These are phyloP conservation scores for Mollisia scopiformis DNA, from an alignment of 2,329 filamentous ascomycete genomes.

Conservation along the genomic window DNA sequence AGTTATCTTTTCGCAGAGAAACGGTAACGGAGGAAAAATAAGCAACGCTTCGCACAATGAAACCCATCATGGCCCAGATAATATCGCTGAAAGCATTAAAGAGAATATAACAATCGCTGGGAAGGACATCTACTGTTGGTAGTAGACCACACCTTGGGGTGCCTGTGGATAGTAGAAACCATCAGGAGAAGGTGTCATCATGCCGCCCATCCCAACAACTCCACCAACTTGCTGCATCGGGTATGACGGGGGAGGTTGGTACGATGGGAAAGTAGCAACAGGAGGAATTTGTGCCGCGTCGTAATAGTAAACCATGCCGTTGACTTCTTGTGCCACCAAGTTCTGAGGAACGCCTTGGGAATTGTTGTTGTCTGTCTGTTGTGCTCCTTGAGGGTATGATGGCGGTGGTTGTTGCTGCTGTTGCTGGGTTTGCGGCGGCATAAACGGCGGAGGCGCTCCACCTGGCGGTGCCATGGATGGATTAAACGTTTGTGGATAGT, in stretches of 20 bases:
- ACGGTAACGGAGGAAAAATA: conserved; percentile 22
- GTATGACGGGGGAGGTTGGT: conserved; percentile 56
- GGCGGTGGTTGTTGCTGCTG: no score
- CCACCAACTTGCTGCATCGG: conserved; percentile 53
- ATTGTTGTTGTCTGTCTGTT: conserved; percentile 37
- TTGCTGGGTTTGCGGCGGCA: conserved; percentile 34
- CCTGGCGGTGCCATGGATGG: conserved; percentile 46
- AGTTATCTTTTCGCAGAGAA: conserved; percentile 27
- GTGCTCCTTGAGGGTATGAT: conserved; percentile 24
- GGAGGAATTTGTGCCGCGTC: conserved; percentile 72
- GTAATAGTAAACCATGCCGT: conserved; percentile 96
- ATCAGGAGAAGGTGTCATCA: conserved; percentile 72
- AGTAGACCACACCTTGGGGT: conserved; percentile 60
- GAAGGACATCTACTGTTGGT: conserved; percentile 52
- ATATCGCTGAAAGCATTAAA: conserved; percentile 36
- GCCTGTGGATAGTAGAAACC: conserved; percentile 72
- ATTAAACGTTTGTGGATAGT: conserved; percentile 63
- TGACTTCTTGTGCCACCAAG: conserved; percentile 81
- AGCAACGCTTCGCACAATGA: conserved; percentile 33
- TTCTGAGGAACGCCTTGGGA: conserved; percentile 59
- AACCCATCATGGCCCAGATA: conserved; percentile 26
- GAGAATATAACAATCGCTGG: conserved; percentile 29
- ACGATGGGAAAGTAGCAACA: conserved; percentile 43
- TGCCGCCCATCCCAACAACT: conserved; percentile 73
- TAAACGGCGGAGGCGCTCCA: conserved; percentile 29